Conservation (phyloP, 2,329 filamentous ascomycete species). For the Pochonia chlamydosporia region DNA sequence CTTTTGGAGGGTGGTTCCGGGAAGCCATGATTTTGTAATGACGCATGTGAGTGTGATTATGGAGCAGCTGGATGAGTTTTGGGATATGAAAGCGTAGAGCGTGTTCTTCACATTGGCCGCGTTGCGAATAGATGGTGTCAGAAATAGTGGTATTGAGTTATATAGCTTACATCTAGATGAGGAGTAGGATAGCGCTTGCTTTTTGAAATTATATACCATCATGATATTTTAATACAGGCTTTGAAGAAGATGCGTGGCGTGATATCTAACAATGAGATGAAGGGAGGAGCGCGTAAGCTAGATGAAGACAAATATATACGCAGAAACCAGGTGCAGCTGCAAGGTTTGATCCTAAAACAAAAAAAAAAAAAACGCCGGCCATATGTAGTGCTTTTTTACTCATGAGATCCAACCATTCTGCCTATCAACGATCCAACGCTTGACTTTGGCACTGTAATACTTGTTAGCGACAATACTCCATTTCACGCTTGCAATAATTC, state of each 20-base stretch:
- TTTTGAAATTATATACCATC: not conserved
- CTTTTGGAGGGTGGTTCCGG: constrained; percentile 44
- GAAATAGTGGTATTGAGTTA: too few species aligned
- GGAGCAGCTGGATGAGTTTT: constrained; percentile 41
- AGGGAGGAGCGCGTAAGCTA: too few species aligned
- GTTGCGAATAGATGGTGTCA: not conserved
- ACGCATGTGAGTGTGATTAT: constrained; percentile 42
- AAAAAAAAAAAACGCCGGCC: too few species aligned
- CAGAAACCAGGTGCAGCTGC: too few species aligned
- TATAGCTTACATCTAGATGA: not conserved
- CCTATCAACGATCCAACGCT: constrained; percentile 45
- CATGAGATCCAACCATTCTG: too few species aligned
- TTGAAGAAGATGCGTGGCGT: too few species aligned
- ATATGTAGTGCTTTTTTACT: too few species aligned
- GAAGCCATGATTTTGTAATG: constrained; percentile 58
- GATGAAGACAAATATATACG: too few species aligned
- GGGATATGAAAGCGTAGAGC: constrained; percentile 23
- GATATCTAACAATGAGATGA: too few species aligned
- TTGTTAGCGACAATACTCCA: not conserved
- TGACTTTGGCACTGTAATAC: constrained; percentile 50
- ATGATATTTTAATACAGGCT: too few species aligned
- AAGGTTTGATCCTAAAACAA: too few species aligned
- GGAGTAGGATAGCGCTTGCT: not conserved
- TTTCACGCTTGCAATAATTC: not conserved
- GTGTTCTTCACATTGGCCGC: not conserved